Evolutionary conservation across 805 yeast species (phyloP), one percentile per base, ranked within the genome.

Genomic region (Wickerhamiella kazuoi): DNA sequence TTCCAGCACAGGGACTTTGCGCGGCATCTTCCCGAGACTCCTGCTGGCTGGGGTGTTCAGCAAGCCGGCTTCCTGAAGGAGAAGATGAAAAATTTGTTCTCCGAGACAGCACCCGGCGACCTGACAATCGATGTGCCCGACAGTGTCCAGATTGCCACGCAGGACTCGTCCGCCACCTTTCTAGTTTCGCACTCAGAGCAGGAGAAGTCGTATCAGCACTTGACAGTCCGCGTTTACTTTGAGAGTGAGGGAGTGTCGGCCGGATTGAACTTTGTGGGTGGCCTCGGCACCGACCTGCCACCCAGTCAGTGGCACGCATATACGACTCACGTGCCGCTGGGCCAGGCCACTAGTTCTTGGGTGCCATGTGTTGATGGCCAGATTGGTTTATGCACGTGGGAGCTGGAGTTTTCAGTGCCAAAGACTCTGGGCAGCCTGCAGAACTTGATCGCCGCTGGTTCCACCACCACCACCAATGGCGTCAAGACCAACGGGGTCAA

Each of bases 281-380:
- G 76, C 9, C 55, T 58, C 9, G 63, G 67, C 35, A 62, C 75
- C 1, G 63, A 47, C 6, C 39, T 57, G 16, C 50, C 51, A 21
- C 65, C 65, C 15, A 55, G 54, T 39, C 56, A 62, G 28, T 83
- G 94, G 93, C 90, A 78, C 51, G 93, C 82, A 2, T 84, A 79
- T 56, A 87, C 97, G 0, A 65, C 72, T 1, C 86, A 87, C 51
- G 67, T 81, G 3, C 84, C 82, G 21, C 59, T 76, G 34, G 82
- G 83, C 15, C 67, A 79, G 3, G 72, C 90, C 14, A 80, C 97
- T 0, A 81, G 94, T 2, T 78, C 84, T n/a, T 90, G 99, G 99
- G 79, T 90, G 36, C 99, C 99, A 0, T 90, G 98, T 54, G 68
- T 90, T 4, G 96, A 90, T 46, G 80, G 78, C 34, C 56, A 84